Evolutionary conservation across 176 grass and related monocot species (phyloP).

Genomic region (Aegilops sharonensis): DNA sequence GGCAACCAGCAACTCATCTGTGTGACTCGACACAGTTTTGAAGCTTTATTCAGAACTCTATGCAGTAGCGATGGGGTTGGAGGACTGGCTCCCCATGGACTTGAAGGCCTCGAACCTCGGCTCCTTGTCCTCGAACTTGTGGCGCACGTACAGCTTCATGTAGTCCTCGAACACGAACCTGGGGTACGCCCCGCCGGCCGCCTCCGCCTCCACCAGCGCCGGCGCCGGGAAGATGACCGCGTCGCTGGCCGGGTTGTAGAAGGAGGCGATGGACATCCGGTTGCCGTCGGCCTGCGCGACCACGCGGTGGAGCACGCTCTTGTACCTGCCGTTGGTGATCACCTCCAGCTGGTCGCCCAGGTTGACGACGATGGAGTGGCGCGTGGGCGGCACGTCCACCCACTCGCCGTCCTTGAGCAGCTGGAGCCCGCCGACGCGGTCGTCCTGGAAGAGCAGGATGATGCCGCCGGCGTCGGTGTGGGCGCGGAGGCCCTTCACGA

Average conservation of each 20-base stretch:
- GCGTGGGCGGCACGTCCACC: conserved; percentile 64
- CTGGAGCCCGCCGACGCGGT: conserved; percentile 63
- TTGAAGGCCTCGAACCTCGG: conserved; percentile 80
- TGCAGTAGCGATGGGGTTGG: conserved; percentile 44
- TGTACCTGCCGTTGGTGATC: conserved; percentile 84
- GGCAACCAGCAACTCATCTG: too few relatives aligned
- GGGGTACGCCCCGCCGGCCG: conserved; percentile 35
- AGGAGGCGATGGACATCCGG: conserved; percentile 84
- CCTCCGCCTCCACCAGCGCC: conserved; percentile 44
- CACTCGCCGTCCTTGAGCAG: conserved; percentile 72
- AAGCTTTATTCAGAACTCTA: too few relatives aligned
- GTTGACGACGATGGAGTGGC: conserved; percentile 72
- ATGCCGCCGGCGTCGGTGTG: conserved; percentile 88
- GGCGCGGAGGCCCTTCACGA: conserved; percentile 69
- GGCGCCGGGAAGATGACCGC: conserved; percentile 76
- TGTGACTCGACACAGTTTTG: too few relatives aligned
- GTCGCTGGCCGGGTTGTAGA: conserved; percentile 78
- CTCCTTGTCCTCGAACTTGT: conserved; percentile 84
- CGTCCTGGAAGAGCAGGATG: conserved; percentile 88
- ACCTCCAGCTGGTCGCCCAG: conserved; percentile 95
- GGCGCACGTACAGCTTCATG: conserved; percentile 74
- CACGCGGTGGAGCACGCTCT: conserved; percentile 79
- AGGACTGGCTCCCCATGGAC: conserved; percentile 35
- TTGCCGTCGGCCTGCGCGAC: conserved; percentile 58
- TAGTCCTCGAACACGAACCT: conserved; percentile 90